Conservation (phyloP, 208 protist genomes). For the Trypanosomatidae sp. region DNA sequence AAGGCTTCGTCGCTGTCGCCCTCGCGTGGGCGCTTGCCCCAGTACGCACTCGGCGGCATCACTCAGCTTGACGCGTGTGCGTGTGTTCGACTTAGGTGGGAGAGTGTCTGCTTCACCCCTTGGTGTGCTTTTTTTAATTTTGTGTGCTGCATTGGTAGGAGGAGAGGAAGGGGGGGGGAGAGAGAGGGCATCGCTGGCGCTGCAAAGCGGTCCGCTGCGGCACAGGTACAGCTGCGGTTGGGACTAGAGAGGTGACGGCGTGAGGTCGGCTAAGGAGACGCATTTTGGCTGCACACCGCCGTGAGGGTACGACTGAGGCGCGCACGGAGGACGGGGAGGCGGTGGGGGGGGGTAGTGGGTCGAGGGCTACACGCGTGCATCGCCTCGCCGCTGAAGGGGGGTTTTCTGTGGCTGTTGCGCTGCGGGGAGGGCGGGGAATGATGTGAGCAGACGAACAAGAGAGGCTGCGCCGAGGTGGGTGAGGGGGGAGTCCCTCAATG, state of each 20-base stretch:
- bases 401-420: not conserved
- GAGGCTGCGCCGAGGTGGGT: not conserved
- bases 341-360: not conserved
- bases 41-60: slow-evolving; percentile 30
- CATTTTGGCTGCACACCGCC: not conserved
- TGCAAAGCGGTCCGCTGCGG: not conserved
- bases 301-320: not conserved
- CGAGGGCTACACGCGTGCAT: not conserved
- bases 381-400: not conserved
- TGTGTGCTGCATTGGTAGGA: not conserved
- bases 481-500: too few species aligned
- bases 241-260: not conserved
- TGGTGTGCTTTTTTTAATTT: not conserved
- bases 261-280: not conserved
- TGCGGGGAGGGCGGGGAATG: too few species aligned
- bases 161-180: not conserved
- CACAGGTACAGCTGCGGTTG: not conserved
- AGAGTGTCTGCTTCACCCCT: not conserved
- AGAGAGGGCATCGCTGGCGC: not conserved
- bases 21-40: slow-evolving; percentile 57
- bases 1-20: slow-evolving; percentile 31
- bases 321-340: not conserved
- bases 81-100: not conserved
- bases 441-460: not conserved
- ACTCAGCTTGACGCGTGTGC: not conserved